Percentiles rank a stretch among this genome's conserved stretches.
Evolutionary conservation across 192 early-diverging fungal species (phyloP).

Genomic region (Phycomyces blakesleeanus): DNA sequence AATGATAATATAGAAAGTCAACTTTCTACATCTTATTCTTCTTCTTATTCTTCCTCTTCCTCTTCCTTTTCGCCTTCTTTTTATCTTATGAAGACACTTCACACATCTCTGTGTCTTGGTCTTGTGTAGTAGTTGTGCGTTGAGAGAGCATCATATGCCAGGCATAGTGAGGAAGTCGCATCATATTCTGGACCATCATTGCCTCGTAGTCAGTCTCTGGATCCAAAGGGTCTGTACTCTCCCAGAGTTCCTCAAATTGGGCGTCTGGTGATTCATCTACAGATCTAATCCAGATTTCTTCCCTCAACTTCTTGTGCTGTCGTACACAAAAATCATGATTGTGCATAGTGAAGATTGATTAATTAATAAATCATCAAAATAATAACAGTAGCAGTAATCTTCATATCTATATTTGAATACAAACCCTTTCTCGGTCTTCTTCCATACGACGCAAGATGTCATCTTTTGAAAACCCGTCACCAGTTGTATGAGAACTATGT

Average conservation of each 20-base stretch:
- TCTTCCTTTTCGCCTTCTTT: too few species aligned
- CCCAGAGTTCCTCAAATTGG: slow-evolving; percentile 48
- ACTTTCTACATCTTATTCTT: too few species aligned
- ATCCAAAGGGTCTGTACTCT: slow-evolving; percentile 38
- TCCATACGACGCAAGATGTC: slow-evolving; percentile 58
- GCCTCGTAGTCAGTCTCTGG: slow-evolving; percentile 41
- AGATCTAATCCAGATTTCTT: slow-evolving; percentile 53
- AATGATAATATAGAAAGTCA: too few species aligned
- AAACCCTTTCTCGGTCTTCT: slow-evolving; percentile 54
- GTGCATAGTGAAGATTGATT: background rate
- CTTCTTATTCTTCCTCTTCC: too few species aligned
- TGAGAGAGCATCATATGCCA: slow-evolving; percentile 23
- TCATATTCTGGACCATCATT: slow-evolving; percentile 31
- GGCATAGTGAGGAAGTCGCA: slow-evolving; percentile 18
- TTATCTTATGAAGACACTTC: background rate
- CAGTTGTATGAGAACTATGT: slow-evolving; percentile 7
- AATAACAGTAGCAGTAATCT: too few species aligned
- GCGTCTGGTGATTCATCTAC: slow-evolving; percentile 38
- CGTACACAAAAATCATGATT: too few species aligned
- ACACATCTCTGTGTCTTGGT: background rate
- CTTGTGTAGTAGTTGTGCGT: background rate
- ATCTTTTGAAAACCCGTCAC: slow-evolving; percentile 34
- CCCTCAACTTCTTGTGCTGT: slow-evolving; percentile 54
- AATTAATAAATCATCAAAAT: background rate
- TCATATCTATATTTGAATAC: too few species aligned